Base-by-base conservation (phyloP, 1,139 yeast species). In the Candida sp. region DNA sequence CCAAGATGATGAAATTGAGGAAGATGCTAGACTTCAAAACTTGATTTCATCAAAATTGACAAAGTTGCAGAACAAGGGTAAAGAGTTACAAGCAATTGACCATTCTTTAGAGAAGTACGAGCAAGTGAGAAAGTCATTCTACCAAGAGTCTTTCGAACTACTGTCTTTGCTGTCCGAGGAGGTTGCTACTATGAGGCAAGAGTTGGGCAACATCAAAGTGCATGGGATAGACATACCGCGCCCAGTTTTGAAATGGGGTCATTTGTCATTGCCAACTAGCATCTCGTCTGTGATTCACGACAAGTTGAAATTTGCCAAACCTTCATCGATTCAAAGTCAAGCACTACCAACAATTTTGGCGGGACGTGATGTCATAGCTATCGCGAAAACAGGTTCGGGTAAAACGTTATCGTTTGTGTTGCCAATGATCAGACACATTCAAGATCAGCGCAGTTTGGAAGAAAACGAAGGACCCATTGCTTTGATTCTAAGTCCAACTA, bases 351-450 rank as follows among this genome's bases (percentile, higher is more conserved):
- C 93, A 0, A 84, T 92, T 17, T 88, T 94, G 94, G 78, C 88
- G 4, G 98, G 99, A 0, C 70, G 90, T 51, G 98, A 96, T 71
- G 83, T 94, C 4, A 88, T 96, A 48, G 98, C 97, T 5, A 88
- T 94, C 32, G 98, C 99, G 0, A 91, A 92, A 59, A 94, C 99
- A 0, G 99, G 99, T 0, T 90, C 98, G 2, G 99, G 99, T 2
- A 94, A 94, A 64, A 96, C 99, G 0, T 77, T 94, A 61, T 88
- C 98, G 1, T 96, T 90, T 68, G 74, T 92, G 7, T 66, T 96
- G 8, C 98, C 99, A 0, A 70, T 94, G 71, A 73, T 94, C 47
- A 77, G 97, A 47, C 98, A 94, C 54, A 83, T 96, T 5, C 82
- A 80, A 54, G 94, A 88, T 46, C 94, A 89, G 58, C 73, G 83